Evolutionary conservation across 2,329 filamentous ascomycete species (phyloP), one percentile per base, ranked within the genome.

Genomic region (Beauveria brongniartii): DNA sequence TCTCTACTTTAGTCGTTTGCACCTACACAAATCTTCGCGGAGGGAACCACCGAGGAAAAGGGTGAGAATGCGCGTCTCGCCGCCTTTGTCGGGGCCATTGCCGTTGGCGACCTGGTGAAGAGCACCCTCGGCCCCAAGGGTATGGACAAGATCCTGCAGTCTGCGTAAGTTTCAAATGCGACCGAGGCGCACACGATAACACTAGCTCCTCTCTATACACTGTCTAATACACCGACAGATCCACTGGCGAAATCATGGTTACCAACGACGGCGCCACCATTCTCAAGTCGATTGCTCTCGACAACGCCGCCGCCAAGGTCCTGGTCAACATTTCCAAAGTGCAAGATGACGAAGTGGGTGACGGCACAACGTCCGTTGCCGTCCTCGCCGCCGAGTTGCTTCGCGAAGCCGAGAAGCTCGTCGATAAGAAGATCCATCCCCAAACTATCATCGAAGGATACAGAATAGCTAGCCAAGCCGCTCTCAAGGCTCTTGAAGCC

Each of bases 371-470:
- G 24, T 97, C 92, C n/a, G 94, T 99, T 61, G 89, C 94, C 48
- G 94, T 99, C 18, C 81, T 99, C 65, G 92, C 94, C 44, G 94
- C 94, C 63, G 94, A 99, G 80, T 84, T 99, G 63, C 82, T 99
- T 65, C 88, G 94, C 65, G 94, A 99, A 77, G 94, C 94, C 53
- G 94, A 99, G 80, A 93, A 96, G 80, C 84, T 99, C 55, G 91
- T 99, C 67, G 90, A 95, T 79, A 92, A 93, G 81, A 97, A 97
- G 80, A 97, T 99, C 69, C 94, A 99, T 76, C 94, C 94, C 56
- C 94, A 99, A 82, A 97, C 94, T 57, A 99, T 99, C 75, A 99
- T 99, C 71, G 94, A 99, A 72, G 94, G 94, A 57, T 99, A 96
- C 82, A 86, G 94, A 79, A 96, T 99, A 90, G 94, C 94, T 58